Evolutionary conservation across 805 yeast species (phyloP).

Genomic region (Candida fluviatilis): DNA sequence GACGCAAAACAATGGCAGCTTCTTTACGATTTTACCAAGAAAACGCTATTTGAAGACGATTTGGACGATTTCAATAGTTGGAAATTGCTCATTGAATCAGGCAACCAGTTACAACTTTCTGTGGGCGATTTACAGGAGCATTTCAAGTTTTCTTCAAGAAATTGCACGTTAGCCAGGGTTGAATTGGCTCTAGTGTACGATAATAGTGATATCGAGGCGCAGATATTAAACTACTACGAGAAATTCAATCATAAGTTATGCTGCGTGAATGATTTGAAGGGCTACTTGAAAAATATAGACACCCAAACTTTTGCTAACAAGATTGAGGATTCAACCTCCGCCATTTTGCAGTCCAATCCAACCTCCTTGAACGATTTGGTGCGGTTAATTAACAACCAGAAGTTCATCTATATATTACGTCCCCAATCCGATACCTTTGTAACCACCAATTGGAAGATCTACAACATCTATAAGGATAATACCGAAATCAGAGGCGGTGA

Average conservation of each 20-base stretch:
- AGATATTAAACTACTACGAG: conserved; percentile 41
- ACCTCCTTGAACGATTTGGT: conserved; percentile 15
- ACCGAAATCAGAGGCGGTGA: conserved; percentile 32
- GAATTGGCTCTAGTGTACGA: conserved; percentile 20
- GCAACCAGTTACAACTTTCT: conserved; percentile 26
- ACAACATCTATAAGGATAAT: conserved; percentile 21
- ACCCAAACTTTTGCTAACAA: conserved; percentile 11
- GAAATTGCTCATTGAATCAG: conserved; percentile 51
- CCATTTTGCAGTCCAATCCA: conserved; percentile 6
- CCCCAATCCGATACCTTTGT: neutral
- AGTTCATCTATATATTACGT: conserved; percentile 38
- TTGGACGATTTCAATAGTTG: conserved; percentile 80
- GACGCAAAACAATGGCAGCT: conserved; percentile 38
- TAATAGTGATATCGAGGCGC: conserved; percentile 16
- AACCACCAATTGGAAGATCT: conserved; percentile 16
- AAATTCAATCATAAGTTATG: conserved; percentile 55
- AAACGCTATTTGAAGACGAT: conserved; percentile 41
- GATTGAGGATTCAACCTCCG: conserved; percentile 17
- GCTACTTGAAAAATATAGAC: conserved; percentile 15
- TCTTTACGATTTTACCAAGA: conserved; percentile 36
- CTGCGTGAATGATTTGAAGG: conserved; percentile 56
- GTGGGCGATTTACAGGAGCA: conserved; percentile 22
- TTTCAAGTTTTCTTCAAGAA: conserved; percentile 16
- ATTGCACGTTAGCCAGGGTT: conserved; percentile 24
- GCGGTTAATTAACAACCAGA: conserved; percentile 39